phyloP scores from a whole-genome alignment of 805 yeast species.

The Candida railenensis region DNA sequence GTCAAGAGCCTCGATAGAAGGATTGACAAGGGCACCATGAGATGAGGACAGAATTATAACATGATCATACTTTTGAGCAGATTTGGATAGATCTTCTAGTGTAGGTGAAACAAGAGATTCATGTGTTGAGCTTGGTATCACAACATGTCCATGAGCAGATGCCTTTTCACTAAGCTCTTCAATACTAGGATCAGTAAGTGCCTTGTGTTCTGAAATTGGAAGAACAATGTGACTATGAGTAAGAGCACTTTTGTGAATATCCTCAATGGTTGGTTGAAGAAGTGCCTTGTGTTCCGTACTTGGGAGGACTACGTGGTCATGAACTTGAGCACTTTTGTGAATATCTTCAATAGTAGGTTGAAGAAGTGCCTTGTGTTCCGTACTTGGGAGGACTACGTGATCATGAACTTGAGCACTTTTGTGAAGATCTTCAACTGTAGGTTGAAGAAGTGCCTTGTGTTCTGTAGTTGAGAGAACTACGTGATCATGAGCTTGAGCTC shows the following conservation, averaged over 20 bases:
- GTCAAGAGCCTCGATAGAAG: neutral
- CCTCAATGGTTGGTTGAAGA: neutral
- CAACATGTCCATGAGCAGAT: constrained; percentile 12
- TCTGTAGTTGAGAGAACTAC: neutral
- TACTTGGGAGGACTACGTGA: constrained; percentile 11
- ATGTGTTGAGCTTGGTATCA: constrained; percentile 5
- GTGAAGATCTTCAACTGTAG: constrained; percentile 11
- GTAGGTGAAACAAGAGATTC: constrained; percentile 5
- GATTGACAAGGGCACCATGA: neutral
- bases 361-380: neutral
- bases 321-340: neutral
- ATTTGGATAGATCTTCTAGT: constrained; percentile 6
- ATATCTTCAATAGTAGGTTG: neutral
- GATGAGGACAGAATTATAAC: constrained; percentile 9
- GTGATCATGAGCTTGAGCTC: neutral
- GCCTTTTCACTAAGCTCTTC: constrained; percentile 8
- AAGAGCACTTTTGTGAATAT: neutral
- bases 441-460: neutral
- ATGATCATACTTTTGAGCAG: constrained; percentile 9
- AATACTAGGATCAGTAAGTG: neutral
- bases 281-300: neutral
- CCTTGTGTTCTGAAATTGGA: constrained; percentile 10
- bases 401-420: constrained; percentile 8
- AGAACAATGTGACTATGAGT: constrained; percentile 12
- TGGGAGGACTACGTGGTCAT: constrained; percentile 1